Base-by-base conservation (phyloP, 164 flowering plant genomes). In the Vitis vinifera region DNA sequence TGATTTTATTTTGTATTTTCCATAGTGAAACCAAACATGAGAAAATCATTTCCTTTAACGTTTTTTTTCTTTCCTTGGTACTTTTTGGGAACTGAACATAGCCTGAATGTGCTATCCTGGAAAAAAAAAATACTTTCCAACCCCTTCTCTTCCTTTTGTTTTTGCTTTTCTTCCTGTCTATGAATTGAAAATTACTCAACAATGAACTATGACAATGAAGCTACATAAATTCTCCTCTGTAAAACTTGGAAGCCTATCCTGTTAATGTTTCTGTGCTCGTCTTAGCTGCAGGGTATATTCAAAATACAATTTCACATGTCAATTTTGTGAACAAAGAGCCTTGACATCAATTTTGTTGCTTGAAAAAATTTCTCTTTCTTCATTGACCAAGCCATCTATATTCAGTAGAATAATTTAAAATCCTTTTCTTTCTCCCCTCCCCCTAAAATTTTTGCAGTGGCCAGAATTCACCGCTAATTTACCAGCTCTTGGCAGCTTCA, bases 391-490 rank as follows among this genome's bases (percentile, higher is more conserved):
- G 52, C 49, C 16, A 10, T 8, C 59, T n/a, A 37, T 27, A 61
- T 16, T 58, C 2, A 57, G 13, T 27, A 19, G 8, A 67, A 57
- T 61, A 13, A 29, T 68, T 61, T 31, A 30, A 31, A 19, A 3
- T 23, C 13, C 2, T 30, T 49, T 6, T 62, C 3, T 31, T 44
- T 19, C 14, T 62, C 9, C 50, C 49, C 66, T 8, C 64, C 14
- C 61, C 10, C 48, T 65, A 73, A 55, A 60, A 67, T 75, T 29
- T 72, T 73, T 87, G 73, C 92, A 95, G 97, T 90, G 86, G 93
- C 97, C 97, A 59, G 97, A 85, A 68, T 81, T 96, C 70, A 76
- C 76, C 66, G 90, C 78, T 56, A 84, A 72, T 55, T 57, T 92
- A 58, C 97, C 90, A 71, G 71, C 49, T 23, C 70, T 75, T 76